Evolutionary conservation across 225 moss, liverwort and hornwort genomes (phyloP).

Genomic region (Marchantia paleacea): DNA sequence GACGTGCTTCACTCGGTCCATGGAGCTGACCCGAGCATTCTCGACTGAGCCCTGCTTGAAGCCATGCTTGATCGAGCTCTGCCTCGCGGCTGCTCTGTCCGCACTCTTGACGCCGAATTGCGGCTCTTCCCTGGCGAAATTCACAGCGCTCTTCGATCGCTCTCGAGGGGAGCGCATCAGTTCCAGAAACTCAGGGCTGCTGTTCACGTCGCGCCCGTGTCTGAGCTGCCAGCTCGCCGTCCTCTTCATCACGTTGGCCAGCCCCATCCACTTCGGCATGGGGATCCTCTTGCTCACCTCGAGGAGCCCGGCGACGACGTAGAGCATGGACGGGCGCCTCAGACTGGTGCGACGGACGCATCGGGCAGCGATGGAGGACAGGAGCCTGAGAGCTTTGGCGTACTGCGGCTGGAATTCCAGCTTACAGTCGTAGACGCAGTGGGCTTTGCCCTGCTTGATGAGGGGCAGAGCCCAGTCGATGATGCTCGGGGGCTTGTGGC

Average conservation of each 20-base stretch:
- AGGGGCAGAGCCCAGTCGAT: slow-evolving; percentile 53
- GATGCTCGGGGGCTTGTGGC: slow-evolving; percentile 41
- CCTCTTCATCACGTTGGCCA: slow-evolving; percentile 35
- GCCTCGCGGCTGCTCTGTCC: neutral
- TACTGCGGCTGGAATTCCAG: slow-evolving; percentile 25
- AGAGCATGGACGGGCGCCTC: slow-evolving; percentile 36
- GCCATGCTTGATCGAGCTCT: neutral
- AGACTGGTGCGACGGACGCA: slow-evolving; percentile 40
- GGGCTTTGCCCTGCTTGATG: slow-evolving; percentile 44
- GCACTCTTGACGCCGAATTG: neutral
- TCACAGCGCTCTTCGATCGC: neutral
- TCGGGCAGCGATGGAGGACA: slow-evolving; percentile 41
- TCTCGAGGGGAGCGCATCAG: neutral
- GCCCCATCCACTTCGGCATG: slow-evolving; percentile 33
- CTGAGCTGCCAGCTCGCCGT: slow-evolving; percentile 31
- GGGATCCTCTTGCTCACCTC: slow-evolving; percentile 40
- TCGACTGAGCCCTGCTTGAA: neutral
- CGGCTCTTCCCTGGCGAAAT: neutral
- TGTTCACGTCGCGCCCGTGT: slow-evolving; percentile 22
- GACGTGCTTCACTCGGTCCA: neutral
- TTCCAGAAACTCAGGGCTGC: slow-evolving; percentile 21
- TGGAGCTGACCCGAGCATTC: neutral
- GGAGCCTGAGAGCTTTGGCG: slow-evolving; percentile 25
- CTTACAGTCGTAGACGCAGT: slow-evolving; percentile 33
- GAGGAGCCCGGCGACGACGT: slow-evolving; percentile 35